phyloP scores from a whole-genome alignment of 75 land plant genomes.

The Cunninghamia lanceolata region DNA sequence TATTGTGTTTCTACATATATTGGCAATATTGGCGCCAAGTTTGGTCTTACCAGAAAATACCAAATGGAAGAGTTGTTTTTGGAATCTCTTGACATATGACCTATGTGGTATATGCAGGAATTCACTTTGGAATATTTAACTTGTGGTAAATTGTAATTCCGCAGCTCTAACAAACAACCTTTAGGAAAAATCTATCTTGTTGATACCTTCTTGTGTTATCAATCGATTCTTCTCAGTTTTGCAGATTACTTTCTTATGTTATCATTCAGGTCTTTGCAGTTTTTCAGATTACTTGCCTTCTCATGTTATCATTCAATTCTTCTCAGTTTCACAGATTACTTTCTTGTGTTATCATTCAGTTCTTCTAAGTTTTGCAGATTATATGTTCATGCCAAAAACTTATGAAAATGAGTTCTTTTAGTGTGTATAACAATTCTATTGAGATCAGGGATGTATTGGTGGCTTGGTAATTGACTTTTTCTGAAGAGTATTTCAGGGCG shows the following conservation, averaged over 20 bases:
- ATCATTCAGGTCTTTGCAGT: neutral
- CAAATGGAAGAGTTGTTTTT: neutral
- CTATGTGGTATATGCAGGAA: neutral
- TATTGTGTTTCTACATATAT: neutral
- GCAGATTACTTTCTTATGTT: neutral
- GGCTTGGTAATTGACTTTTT: neutral
- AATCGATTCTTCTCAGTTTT: neutral
- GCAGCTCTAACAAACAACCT: neutral
- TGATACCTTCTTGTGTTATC: neutral
- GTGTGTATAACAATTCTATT: constrained; percentile 2
- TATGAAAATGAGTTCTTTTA: neutral
- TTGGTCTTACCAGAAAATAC: neutral
- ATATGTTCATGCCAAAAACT: constrained; percentile 5
- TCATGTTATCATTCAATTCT: neutral
- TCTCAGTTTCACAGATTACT: neutral
- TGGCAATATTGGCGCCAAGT: neutral
- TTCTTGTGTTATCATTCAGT: neutral
- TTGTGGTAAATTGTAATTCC: neutral
- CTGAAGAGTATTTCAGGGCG: constrained; percentile 64
- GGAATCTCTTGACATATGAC: neutral
- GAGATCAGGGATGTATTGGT: neutral
- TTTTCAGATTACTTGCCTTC: neutral
- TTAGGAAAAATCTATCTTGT: neutral
- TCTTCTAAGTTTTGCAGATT: neutral
- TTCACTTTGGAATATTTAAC: neutral